These are phyloP conservation scores for Dactylonectria macrodidyma DNA, from an alignment of 2,329 filamentous ascomycete genomes.

Conservation along the genomic window DNA sequence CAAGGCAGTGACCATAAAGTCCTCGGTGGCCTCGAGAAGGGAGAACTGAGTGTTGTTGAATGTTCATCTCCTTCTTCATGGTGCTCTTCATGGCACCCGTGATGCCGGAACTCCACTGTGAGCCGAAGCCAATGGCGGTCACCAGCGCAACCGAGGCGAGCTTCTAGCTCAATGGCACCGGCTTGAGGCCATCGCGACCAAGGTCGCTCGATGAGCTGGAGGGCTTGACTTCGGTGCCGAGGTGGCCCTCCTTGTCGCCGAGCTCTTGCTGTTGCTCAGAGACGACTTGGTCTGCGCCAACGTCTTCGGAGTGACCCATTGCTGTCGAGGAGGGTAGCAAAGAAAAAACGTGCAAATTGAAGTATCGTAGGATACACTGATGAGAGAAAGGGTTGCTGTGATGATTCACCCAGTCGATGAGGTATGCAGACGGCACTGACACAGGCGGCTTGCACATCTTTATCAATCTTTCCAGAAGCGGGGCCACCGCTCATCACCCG, in stretches of 20 bases:
- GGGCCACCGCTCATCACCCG: background rate
- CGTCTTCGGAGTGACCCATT: slow-evolving; percentile 2
- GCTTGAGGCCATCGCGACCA: slow-evolving; percentile 12
- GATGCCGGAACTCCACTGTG: slow-evolving; percentile 70
- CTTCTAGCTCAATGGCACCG: slow-evolving; percentile 43
- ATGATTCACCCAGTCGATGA: background rate
- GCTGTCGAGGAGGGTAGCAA: background rate
- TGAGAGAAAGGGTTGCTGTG: background rate
- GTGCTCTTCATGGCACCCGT: slow-evolving; percentile 73
- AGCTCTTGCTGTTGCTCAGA: background rate
- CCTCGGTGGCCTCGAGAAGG: slow-evolving; percentile 70
- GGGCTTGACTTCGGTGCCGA: background rate
- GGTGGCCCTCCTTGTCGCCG: background rate
- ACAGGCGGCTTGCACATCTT: slow-evolving; percentile 4
- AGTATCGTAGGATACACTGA: background rate
- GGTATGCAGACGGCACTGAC: background rate
- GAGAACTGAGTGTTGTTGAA: slow-evolving; percentile 74
- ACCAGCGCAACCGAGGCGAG: slow-evolving; percentile 61
- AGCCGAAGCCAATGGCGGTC: slow-evolving; percentile 69
- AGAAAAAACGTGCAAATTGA: background rate
- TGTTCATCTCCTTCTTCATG: slow-evolving; percentile 70
- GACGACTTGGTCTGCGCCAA: background rate
- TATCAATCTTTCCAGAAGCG: slow-evolving; percentile 2
- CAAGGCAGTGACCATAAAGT: slow-evolving; percentile 72
- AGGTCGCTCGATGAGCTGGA: slow-evolving; percentile 6